A percentile compares a stretch with the other conserved stretches of the same genome.
Evolutionary conservation across 2,329 filamentous ascomycete genomes (phyloP).

Genomic region (Alternaria viburni): DNA sequence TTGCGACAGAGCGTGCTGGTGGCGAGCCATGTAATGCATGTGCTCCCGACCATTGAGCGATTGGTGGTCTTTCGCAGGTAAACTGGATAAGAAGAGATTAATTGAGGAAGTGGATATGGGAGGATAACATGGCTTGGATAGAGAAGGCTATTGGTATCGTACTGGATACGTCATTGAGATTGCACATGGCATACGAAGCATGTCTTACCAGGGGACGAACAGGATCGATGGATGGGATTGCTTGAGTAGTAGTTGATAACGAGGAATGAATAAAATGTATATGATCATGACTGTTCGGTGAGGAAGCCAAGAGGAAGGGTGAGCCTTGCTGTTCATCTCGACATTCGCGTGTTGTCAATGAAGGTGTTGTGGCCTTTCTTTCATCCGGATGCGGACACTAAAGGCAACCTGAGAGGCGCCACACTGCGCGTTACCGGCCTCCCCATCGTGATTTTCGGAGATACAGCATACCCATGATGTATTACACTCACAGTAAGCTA

Average conservation of each 20-base stretch:
- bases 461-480: background rate
- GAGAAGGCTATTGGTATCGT: background rate
- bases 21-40: slow-evolving; percentile 9
- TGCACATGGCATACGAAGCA: background rate
- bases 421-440: background rate
- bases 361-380: background rate
- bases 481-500: background rate
- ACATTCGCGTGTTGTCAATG: background rate
- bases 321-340: background rate
- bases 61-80: background rate
- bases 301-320: background rate
- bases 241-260: background rate
- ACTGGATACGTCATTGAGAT: background rate
- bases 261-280: background rate
- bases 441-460: background rate
- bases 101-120: background rate
- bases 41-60: slow-evolving; percentile 3
- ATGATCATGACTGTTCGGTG: background rate
- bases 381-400: background rate
- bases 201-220: background rate
- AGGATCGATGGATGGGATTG: background rate
- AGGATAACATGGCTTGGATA: background rate
- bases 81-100: background rate
- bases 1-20: slow-evolving; percentile 3
- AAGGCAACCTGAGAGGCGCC: background rate